These are phyloP conservation scores for Alloascoidea hylecoeti DNA, from an alignment of 805 yeast genomes.

Conservation along the genomic window DNA sequence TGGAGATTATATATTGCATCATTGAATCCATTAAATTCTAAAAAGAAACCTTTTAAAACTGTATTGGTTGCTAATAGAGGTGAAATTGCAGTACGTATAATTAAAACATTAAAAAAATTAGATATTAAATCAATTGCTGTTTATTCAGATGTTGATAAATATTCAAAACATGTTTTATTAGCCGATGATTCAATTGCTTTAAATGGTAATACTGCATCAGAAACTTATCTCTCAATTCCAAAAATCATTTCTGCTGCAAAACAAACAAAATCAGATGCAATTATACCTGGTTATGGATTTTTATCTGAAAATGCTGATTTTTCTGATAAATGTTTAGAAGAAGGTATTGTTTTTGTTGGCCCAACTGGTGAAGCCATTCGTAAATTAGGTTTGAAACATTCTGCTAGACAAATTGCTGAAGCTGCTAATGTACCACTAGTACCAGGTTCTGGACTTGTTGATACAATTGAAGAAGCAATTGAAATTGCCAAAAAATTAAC, in stretches of 20 bases:
- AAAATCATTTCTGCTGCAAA: conserved; percentile 82
- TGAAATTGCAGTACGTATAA: conserved; percentile 92
- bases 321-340: conserved; percentile 72
- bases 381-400: conserved; percentile 85
- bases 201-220: conserved; percentile 76
- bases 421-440: conserved; percentile 91
- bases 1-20: conserved; percentile 54
- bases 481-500: conserved; percentile 56
- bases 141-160: conserved; percentile 82
- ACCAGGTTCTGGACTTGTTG: conserved; percentile 88
- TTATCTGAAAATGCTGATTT: conserved; percentile 93
- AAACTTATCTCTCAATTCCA: conserved; percentile 77
- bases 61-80: conserved; percentile 97
- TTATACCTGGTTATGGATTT: conserved; percentile 96
- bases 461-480: conserved; percentile 59
- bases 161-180: conserved; percentile 69
- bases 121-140: conserved; percentile 74
- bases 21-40: conserved; percentile 16
- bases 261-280: conserved; percentile 78
- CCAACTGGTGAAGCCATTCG: conserved; percentile 91
- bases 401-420: conserved; percentile 89
- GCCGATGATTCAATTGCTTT: conserved; percentile 78
- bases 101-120: conserved; percentile 72
- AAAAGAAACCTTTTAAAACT: conserved; percentile 52
- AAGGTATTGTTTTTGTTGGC: conserved; percentile 89